phyloP scores from a whole-genome alignment of 441 rosid genomes.

The Corymbia citriodora region DNA sequence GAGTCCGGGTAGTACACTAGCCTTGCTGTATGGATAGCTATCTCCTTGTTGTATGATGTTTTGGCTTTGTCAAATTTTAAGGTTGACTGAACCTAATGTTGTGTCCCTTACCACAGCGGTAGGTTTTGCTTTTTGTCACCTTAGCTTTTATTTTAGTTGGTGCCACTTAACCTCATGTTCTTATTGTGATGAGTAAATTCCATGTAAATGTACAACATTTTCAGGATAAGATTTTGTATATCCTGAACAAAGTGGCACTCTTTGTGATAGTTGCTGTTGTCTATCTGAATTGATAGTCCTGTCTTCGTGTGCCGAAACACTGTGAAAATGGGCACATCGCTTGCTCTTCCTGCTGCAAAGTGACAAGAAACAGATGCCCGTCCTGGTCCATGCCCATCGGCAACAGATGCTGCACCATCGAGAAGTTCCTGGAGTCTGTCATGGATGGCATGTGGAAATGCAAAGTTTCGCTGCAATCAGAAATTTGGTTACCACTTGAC shows the following conservation, averaged over 20 bases:
- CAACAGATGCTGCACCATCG: conserved; percentile 3
- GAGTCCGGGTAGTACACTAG: not conserved
- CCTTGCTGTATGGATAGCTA: too few species aligned
- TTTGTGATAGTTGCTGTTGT: too few species aligned
- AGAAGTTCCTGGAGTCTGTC: conserved; percentile 15
- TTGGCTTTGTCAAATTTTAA: not conserved
- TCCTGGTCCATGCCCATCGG: too few species aligned
- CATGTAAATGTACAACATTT: too few species aligned
- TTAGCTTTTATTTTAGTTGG: not conserved
- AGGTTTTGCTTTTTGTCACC: not conserved
- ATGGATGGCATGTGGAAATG: conserved; percentile 17
- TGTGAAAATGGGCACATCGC: too few species aligned
- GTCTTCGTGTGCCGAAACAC: too few species aligned
- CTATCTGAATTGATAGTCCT: too few species aligned
- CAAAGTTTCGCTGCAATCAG: conserved; percentile 37
- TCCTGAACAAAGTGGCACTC: too few species aligned
- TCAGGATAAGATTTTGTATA: too few species aligned
- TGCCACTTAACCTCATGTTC: not conserved
- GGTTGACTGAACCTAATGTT: not conserved
- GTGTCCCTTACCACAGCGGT: not conserved
- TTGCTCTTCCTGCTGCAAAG: not conserved
- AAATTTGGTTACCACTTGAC: conserved; percentile 21
- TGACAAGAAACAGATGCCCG: too few species aligned
- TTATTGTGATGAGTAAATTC: too few species aligned
- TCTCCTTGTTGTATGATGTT: not conserved